Evolutionary conservation across 2,329 filamentous ascomycete species (phyloP), one percentile per base, ranked within the genome.

Genomic region (Nigrospora oryzae): DNA sequence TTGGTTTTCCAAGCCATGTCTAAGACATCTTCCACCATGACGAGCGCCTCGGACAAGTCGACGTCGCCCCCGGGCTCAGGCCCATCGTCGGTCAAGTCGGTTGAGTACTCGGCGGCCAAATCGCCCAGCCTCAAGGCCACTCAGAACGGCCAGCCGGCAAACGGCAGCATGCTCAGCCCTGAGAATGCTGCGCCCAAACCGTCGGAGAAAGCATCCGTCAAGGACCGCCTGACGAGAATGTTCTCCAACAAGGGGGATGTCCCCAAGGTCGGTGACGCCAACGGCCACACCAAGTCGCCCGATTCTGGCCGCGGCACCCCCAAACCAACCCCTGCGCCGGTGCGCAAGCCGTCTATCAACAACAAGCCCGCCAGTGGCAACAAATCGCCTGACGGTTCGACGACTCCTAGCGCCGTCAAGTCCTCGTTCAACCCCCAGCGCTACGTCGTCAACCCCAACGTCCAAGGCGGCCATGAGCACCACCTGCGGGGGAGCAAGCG

Each of bases 401-500:
- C 57, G 34, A 62, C 62, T 41, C 40, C 58, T 2, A 43, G 58
- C 10, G 40, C 52, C 11, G 15, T 58, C n/a, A 66, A 61, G 42
- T 59, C 60, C 28, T 55, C 60, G 33, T 54, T 51, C 11, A 46
- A 50, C 4, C 49, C 49, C 5, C 68, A 74, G 50, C 75, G 79
- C 52, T 83, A 78, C 58, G 65, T 74, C 28, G 42, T 68, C 37
- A 69, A 72, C 45, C 52, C 69, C 17, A 72, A 75, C 6, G 63
- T 68, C 7, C 70, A 84, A 50, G 86, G 87, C 51, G 77, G 81
- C 33, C 93, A 98, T 59, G 83, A 86, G 57, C 93, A 98, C 62
- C 81, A 88, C 56, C 80, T 98, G 51, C 93, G 88, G 68, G 90
- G 87, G 49, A 86, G 87, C 49, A 89, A 88, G 62, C 81, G 93